Percentiles rank a stretch among this genome's conserved stretches.
These are phyloP conservation scores for Alloascoidea africana DNA, from an alignment of 805 yeast genomes.

Conservation along the genomic window DNA sequence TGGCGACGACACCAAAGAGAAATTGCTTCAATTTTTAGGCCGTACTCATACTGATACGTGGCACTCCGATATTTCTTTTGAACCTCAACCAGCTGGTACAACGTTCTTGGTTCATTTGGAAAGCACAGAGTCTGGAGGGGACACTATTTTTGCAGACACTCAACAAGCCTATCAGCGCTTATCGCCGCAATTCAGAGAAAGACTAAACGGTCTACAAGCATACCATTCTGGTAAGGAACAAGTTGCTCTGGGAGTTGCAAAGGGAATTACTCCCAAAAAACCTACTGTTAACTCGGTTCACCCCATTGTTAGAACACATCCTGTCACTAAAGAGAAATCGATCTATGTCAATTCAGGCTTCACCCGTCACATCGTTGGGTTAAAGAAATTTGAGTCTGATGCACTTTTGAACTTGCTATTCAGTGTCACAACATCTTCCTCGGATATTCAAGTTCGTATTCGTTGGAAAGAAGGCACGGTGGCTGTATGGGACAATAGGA, in stretches of 20 bases:
- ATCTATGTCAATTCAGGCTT: conserved; percentile 36
- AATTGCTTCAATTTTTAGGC: conserved; percentile 10
- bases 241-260: too few species aligned
- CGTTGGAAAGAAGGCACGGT: conserved; percentile 59
- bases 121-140: conserved; percentile 55
- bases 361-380: conserved; percentile 47
- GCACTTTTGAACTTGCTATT: conserved; percentile 38
- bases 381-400: conserved; percentile 55
- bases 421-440: conserved; percentile 30
- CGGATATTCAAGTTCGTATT: conserved; percentile 59
- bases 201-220: conserved; percentile 47
- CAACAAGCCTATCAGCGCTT: conserved; percentile 57
- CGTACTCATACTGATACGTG: conserved; percentile 22
- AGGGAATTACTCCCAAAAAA: too few species aligned
- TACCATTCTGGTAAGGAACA: conserved; percentile 49
- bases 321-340: conserved; percentile 31
- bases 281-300: conserved; percentile 30
- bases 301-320: conserved; percentile 34
- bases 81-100: conserved; percentile 55
- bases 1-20: conserved; percentile 15
- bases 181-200: conserved; percentile 46
- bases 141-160: conserved; percentile 62
- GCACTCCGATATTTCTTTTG: conserved; percentile 70
- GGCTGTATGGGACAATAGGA: conserved; percentile 66
- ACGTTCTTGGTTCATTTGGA: conserved; percentile 55